phyloP scores from a whole-genome alignment of 768 basidiomycete genomes.

The Leccinum variicolor region DNA sequence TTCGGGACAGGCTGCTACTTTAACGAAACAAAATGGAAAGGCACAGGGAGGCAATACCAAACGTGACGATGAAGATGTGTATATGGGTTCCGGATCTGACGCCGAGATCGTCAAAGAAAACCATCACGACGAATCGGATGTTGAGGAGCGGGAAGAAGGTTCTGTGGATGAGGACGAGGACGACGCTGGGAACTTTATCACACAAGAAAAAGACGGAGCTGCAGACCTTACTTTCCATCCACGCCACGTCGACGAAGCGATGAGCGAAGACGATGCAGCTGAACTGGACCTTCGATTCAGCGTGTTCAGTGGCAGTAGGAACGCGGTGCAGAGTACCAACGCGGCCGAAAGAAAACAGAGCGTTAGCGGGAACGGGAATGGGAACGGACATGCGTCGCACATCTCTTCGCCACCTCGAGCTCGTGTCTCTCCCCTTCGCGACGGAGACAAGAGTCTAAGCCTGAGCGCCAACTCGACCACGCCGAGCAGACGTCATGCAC shows the following conservation, averaged over 20 bases:
- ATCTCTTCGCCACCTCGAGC: conserved; percentile 8
- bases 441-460: conserved; percentile 11
- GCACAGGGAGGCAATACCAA: background rate
- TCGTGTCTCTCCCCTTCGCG: conserved; percentile 9
- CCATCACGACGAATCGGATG: background rate
- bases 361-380: background rate
- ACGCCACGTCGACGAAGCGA: conserved; percentile 7
- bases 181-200: conserved; percentile 16
- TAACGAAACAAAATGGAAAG: conserved; percentile 6
- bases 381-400: background rate
- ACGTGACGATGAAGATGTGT: conserved; percentile 15
- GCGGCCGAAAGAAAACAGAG: background rate
- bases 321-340: background rate
- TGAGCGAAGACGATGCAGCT: conserved; percentile 3
- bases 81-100: conserved; percentile 20
- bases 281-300: conserved; percentile 17
- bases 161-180: conserved; percentile 10
- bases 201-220: conserved; percentile 10
- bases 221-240: conserved; percentile 19
- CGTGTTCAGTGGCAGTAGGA: conserved; percentile 16
- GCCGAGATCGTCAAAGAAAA: conserved; percentile 10
- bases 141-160: conserved; percentile 5
- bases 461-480: conserved; percentile 11
- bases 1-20: background rate
- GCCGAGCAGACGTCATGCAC: conserved; percentile 28